Conservation (phyloP, 768 basidiomycete species). For the Panaeolus cyanescens region DNA sequence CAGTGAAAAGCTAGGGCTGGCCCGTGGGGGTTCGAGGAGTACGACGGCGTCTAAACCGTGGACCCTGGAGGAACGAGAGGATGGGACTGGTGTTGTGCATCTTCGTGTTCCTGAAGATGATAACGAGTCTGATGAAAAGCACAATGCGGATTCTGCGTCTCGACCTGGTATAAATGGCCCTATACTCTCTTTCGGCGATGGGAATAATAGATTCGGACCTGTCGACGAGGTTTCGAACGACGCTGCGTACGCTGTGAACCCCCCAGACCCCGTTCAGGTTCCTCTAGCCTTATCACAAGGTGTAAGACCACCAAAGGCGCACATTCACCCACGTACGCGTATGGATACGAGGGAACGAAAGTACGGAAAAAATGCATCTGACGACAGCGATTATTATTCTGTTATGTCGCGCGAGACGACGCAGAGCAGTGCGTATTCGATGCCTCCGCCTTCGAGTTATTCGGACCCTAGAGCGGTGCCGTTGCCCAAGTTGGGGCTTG, state of each 20-base stretch:
- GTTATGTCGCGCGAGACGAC: background rate
- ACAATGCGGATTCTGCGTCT: background rate
- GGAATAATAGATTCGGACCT: slow-evolving; percentile 12
- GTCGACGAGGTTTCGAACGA: slow-evolving; percentile 2
- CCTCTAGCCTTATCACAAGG: slow-evolving; percentile 18
- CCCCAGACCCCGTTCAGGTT: background rate
- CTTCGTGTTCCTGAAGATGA: slow-evolving; percentile 14
- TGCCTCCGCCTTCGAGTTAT: background rate
- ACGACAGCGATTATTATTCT: background rate
- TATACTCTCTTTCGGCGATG: slow-evolving; percentile 15
- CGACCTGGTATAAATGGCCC: slow-evolving; percentile 8
- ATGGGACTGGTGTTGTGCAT: slow-evolving; percentile 40
- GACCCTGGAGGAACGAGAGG: slow-evolving; percentile 40
- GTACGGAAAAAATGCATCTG: background rate
- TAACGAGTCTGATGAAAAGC: background rate
- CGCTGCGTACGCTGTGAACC: background rate
- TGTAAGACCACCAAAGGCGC: slow-evolving; percentile 13
- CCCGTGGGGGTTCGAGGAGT: slow-evolving; percentile 16
- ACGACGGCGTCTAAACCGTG: slow-evolving; percentile 28
- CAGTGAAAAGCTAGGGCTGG: slow-evolving; percentile 24
- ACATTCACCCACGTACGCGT: slow-evolving; percentile 7
- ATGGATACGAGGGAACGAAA: background rate
- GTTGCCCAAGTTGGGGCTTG: background rate
- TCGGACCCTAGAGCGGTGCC: background rate
- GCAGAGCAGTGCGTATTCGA: background rate